Evolutionary conservation across 2,329 filamentous ascomycete species (phyloP).

Genomic region (Pestalotiopsis sp.): DNA sequence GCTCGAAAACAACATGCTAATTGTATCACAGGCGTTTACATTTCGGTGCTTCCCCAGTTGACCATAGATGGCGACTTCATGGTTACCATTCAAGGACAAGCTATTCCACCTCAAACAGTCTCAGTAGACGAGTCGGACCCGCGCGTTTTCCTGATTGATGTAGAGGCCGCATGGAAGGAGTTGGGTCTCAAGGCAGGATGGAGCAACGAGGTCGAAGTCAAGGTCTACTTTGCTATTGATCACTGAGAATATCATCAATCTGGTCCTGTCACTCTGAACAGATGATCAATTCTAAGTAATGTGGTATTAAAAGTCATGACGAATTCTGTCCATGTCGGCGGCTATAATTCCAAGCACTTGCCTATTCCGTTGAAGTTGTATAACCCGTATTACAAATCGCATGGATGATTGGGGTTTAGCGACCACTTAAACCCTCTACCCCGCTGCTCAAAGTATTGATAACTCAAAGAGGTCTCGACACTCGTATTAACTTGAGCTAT

Average conservation of each 20-base stretch:
- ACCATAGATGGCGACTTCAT: slow-evolving; percentile 69
- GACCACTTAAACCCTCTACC: background rate
- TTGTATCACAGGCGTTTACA: slow-evolving; percentile 64
- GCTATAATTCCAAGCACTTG: background rate
- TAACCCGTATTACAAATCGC: background rate
- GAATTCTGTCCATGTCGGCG: background rate
- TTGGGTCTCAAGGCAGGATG: slow-evolving; percentile 71
- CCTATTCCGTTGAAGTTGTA: slow-evolving; percentile 1
- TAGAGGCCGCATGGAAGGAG: slow-evolving; percentile 76
- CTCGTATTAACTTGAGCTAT: background rate
- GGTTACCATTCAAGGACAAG: slow-evolving; percentile 71
- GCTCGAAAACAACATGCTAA: slow-evolving; percentile 15
- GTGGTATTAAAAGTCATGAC: background rate
- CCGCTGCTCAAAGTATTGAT: background rate
- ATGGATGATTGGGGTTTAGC: background rate
- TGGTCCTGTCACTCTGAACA: background rate
- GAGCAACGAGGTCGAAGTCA: slow-evolving; percentile 78
- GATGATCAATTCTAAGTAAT: background rate
- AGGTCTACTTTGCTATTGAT: slow-evolving; percentile 56
- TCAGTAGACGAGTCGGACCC: slow-evolving; percentile 52
- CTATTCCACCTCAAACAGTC: slow-evolving; percentile 70
- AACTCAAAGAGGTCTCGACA: background rate
- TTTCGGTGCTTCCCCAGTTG: slow-evolving; percentile 67
- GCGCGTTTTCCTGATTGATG: slow-evolving; percentile 75
- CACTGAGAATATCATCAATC: background rate